Conservation (phyloP, 2,329 filamentous ascomycete genomes). For the Pestalotiopsis sp. region DNA sequence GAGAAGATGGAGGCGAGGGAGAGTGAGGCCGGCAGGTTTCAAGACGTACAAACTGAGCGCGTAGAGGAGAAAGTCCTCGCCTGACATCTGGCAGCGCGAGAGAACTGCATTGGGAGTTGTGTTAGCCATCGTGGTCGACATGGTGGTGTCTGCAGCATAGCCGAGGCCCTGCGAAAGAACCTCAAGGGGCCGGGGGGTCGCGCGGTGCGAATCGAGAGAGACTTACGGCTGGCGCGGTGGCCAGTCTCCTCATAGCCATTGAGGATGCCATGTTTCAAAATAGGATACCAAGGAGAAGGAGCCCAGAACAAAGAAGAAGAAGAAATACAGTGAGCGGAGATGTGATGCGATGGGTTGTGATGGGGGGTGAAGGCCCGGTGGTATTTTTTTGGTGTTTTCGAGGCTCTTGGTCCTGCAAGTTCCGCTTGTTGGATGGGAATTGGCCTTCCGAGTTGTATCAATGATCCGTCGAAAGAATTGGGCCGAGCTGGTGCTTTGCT, state of each 20-base stretch:
- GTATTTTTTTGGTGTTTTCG: constrained; percentile 13
- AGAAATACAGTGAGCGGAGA: constrained; percentile 14
- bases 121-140: neutral
- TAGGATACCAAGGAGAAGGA: constrained; percentile 1
- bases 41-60: constrained; percentile 70
- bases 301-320: constrained; percentile 12
- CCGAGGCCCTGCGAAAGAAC: constrained; percentile 17
- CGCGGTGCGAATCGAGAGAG: constrained; percentile 10
- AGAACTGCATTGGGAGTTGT: constrained; percentile 52
- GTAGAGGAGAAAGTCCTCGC: constrained; percentile 86
- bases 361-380: no score
- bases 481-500: constrained; percentile 9
- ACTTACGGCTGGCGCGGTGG: constrained; percentile 59
- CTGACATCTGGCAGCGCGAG: constrained; percentile 64
- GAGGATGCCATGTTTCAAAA: constrained; percentile 57
- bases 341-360: neutral
- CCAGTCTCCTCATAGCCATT: constrained; percentile 66
- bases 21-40: neutral
- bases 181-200: constrained; percentile 20
- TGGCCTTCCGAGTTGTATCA: constrained; percentile 1
- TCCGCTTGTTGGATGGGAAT: constrained; percentile 17
- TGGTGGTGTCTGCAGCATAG: neutral
- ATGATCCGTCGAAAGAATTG: constrained; percentile 15
- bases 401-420: constrained; percentile 36
- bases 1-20: neutral